Evolutionary conservation across 2,329 filamentous ascomycete species (phyloP).

Genomic region (Cytospora paraplurivora): DNA sequence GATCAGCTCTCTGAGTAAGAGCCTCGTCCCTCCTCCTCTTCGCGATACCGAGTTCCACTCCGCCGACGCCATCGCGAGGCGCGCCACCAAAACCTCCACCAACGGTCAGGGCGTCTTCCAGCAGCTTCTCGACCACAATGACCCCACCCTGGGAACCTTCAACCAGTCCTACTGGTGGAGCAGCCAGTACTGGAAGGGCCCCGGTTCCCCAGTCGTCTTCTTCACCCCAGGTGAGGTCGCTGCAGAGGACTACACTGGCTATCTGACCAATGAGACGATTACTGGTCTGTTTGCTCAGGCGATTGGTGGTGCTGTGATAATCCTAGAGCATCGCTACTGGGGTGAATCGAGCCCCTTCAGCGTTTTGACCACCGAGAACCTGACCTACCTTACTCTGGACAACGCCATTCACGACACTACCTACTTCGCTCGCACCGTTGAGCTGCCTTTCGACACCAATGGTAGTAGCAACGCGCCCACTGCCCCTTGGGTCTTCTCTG

Average conservation of each 20-base stretch:
- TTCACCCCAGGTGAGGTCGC: constrained; percentile 45
- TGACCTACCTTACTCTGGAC: constrained; percentile 44
- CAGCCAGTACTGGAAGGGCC: constrained; percentile 44
- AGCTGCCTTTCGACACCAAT: constrained; percentile 52
- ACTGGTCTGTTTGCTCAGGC: constrained; percentile 44
- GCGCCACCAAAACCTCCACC: constrained; percentile 28
- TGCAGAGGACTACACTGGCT: constrained; percentile 41
- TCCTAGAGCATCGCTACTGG: constrained; percentile 49
- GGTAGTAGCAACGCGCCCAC: constrained; percentile 48
- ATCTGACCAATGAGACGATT: constrained; percentile 46
- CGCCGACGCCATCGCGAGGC: constrained; percentile 17
- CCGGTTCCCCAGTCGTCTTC: constrained; percentile 44
- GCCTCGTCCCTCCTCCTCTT: constrained; percentile 34
- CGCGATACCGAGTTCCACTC: constrained; percentile 30
- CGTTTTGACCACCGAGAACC: constrained; percentile 41
- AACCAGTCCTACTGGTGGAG: constrained; percentile 46
- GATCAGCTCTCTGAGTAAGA: constrained; percentile 17
- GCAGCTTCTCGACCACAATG: constrained; percentile 45
- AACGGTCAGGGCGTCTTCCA: constrained; percentile 40
- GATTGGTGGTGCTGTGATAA: constrained; percentile 43
- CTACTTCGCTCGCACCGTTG: constrained; percentile 46
- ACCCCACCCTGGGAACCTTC: constrained; percentile 46
- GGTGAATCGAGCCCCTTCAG: constrained; percentile 43
- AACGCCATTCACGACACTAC: constrained; percentile 46
- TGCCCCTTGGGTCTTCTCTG: constrained; percentile 57